Evolutionary conservation across 2,329 filamentous ascomycete genomes (phyloP).

Genomic region (Calonectria hongkongensis): DNA sequence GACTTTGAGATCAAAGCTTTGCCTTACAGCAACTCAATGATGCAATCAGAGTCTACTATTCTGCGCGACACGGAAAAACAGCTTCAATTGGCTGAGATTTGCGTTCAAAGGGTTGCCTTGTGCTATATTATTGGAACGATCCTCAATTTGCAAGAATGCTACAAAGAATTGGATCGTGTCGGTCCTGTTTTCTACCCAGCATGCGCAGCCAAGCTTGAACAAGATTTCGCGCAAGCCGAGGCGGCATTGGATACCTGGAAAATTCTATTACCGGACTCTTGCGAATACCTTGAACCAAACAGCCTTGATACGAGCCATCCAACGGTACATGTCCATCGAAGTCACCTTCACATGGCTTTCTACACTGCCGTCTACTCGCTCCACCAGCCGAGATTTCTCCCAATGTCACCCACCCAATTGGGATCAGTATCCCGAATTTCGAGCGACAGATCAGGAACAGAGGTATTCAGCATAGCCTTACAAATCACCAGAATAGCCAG

Average conservation of each 20-base stretch:
- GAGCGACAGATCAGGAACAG: constrained; percentile 9
- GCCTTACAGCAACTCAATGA: constrained; percentile 9
- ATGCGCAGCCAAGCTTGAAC: constrained; percentile 1
- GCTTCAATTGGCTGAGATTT: constrained; percentile 15
- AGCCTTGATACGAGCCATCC: neutral
- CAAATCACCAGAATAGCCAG: constrained; percentile 16
- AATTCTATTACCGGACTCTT: neutral
- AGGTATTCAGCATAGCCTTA: neutral
- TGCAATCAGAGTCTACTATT: neutral
- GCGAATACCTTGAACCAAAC: neutral
- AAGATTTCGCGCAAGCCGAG: neutral
- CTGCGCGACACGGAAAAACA: constrained; percentile 7
- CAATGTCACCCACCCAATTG: constrained; percentile 1
- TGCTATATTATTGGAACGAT: constrained; percentile 7
- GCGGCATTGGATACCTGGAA: constrained; percentile 12
- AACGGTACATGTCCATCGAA: constrained; percentile 19
- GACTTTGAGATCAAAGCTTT: constrained; percentile 17
- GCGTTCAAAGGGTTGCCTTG: neutral
- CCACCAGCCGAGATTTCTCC: constrained; percentile 11
- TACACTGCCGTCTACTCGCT: constrained; percentile 14
- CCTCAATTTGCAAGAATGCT: neutral
- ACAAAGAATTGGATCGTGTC: constrained; percentile 1
- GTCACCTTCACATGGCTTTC: constrained; percentile 13
- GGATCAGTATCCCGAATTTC: neutral
- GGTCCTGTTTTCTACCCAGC: neutral